Evolutionary conservation across 371 early-diverging fungal species (phyloP).

Genomic region (Capillidium heterosporum): DNA sequence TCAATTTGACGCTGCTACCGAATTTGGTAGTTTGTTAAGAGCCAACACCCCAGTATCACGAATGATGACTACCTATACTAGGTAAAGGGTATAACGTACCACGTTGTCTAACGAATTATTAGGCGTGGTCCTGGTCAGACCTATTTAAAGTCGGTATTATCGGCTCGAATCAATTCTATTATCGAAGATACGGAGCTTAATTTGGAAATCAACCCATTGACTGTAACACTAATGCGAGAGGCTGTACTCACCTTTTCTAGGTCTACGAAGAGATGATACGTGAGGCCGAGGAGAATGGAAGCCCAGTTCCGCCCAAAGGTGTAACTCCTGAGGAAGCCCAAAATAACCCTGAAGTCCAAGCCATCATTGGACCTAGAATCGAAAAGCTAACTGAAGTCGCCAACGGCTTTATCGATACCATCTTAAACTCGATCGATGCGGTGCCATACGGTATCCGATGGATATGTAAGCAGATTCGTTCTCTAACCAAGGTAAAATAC

Average conservation of each 20-base stretch:
- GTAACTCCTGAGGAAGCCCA: constrained; percentile 65
- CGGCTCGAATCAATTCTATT: constrained; percentile 57
- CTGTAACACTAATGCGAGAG: constrained; percentile 12
- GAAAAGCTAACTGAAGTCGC: constrained; percentile 71
- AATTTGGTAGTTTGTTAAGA: constrained; percentile 70
- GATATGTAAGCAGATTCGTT: constrained; percentile 94
- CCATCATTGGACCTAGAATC: constrained; percentile 65
- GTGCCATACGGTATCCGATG: constrained; percentile 95
- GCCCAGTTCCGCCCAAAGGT: constrained; percentile 36
- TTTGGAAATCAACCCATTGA: constrained; percentile 79
- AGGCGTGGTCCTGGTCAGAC: constrained; percentile 85
- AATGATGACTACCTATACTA: constrained; percentile 90
- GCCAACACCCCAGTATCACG: constrained; percentile 91
- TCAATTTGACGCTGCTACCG: constrained; percentile 75
- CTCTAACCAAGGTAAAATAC: constrained; percentile 55
- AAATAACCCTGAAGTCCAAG: constrained; percentile 55
- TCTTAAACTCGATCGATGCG: constrained; percentile 53
- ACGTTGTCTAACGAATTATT: background rate
- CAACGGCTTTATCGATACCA: constrained; percentile 59
- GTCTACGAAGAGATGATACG: constrained; percentile 76
- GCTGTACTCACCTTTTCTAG: constrained; percentile 8
- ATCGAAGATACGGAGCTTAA: constrained; percentile 57
- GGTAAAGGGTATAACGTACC: background rate
- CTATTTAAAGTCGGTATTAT: constrained; percentile 73
- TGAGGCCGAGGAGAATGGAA: constrained; percentile 44